Evolutionary conservation across 1,284 basidiomycete species (phyloP), one percentile per base, ranked within the genome.

Genomic region (Xerocomus nothofagi): DNA sequence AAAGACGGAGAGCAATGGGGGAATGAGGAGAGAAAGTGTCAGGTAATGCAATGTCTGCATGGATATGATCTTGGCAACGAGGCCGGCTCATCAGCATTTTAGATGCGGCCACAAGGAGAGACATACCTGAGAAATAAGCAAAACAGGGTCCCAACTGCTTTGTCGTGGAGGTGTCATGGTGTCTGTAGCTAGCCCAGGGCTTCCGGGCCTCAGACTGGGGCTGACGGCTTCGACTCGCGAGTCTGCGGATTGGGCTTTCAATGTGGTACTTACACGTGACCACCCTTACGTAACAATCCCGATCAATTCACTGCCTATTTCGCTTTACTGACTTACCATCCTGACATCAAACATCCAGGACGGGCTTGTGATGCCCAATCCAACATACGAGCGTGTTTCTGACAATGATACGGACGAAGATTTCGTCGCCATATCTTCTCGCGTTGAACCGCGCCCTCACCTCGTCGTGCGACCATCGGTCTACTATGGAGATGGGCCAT

Each of bases 41-140:
- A 98, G 75, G 71, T 98, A 98, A 72, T 98, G 95, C 24, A 97
- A 71, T 0, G 91, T 84, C 73, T 98, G 96, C 61, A 98, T 77
- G 15, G 91, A 84, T 51, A 97, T 79, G 60, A 98, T 98, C 90
- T n/a, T 98, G 68, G 21, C 11, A 30, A 53, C 38, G 37, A 47
- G 26, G n/a, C n/a, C n/a, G n/a, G n/a, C n/a, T n/a, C 8, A 40
- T 61, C 9, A 59, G 51, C 6, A 15, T 20, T 24, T 31, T 29
- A 34, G 18, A 41, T 30, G 26, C n/a, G n/a, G 9, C 1, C 8
- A 14, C 6, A 15, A 12, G 7, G 17, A 17, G 18, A 10, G 2
- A 57, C 63, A 54, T 56, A 74, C 87, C 73, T 91, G 87, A 44
- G 87, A 84, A 57, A 89, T 71, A 41, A 92, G 76, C 39, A 91